phyloP scores from a whole-genome alignment of 1,139 yeast species.

The Scheffersomyces illinoinensis region DNA sequence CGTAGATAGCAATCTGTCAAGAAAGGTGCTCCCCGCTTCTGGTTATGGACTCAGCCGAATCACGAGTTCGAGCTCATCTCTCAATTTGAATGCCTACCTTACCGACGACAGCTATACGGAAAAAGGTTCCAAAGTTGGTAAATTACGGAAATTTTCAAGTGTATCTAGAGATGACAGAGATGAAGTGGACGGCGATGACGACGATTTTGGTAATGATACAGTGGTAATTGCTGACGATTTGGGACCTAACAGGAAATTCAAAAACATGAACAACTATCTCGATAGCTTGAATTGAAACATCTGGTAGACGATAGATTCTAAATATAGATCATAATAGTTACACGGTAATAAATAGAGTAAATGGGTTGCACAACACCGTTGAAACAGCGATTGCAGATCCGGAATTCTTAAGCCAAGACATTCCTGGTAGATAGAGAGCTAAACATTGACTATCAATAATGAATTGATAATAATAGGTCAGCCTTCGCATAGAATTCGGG shows the following conservation, averaged over 20 bases:
- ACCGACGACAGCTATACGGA: conserved; percentile 33
- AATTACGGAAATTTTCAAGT: not conserved
- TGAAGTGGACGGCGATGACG: conserved; percentile 11
- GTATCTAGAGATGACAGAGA: conserved; percentile 4
- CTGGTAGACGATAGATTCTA: not conserved
- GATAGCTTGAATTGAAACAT: conserved; percentile 16
- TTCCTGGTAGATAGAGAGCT: not conserved
- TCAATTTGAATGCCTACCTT: conserved; percentile 46
- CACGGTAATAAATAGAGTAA: not conserved
- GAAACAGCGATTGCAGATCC: not conserved
- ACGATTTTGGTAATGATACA: conserved; percentile 13
- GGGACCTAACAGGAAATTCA: conserved; percentile 4
- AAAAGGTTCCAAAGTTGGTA: conserved; percentile 5
- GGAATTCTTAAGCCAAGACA: not conserved
- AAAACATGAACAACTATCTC: conserved; percentile 29
- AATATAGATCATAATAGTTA: not conserved
- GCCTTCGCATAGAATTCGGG: not conserved
- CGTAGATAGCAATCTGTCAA: conserved; percentile 9
- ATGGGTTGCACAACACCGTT: not conserved
- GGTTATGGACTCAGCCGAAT: conserved; percentile 32
- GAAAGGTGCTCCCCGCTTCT: conserved; percentile 29
- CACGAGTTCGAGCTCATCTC: conserved; percentile 44
- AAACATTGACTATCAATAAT: not conserved
- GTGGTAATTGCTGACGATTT: conserved; percentile 7
- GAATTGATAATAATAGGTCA: not conserved